A percentile compares a stretch with the other conserved stretches of the same genome.
Conservation (phyloP, 306 rosid species). For the Vigna mungo region DNA sequence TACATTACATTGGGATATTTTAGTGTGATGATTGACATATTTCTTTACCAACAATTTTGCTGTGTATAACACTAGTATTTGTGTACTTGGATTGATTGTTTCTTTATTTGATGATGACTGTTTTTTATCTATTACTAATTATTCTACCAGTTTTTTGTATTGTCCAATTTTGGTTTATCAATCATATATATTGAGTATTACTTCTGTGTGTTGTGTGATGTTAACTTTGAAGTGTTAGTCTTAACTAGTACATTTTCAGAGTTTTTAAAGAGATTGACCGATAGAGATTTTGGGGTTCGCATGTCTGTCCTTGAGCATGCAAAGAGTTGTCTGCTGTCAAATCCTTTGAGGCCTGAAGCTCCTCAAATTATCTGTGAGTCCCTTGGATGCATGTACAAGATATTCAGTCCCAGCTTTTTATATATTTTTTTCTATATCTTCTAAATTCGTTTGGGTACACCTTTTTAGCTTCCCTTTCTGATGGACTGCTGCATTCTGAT, state of each 20-base stretch:
- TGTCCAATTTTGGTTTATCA: constrained; percentile 32
- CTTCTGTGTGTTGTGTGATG: background rate
- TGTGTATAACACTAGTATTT: constrained; percentile 1
- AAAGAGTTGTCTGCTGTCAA: constrained; percentile 78
- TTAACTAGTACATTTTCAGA: constrained; percentile 60
- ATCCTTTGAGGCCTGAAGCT: constrained; percentile 78
- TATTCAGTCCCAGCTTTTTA: constrained; percentile 33
- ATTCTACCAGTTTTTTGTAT: constrained; percentile 24
- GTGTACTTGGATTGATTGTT: constrained; percentile 23
- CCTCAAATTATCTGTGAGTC: constrained; percentile 81
- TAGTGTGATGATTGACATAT: constrained; percentile 34
- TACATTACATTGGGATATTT: constrained; percentile 23
- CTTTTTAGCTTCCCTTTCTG: constrained; percentile 83
- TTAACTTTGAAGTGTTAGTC: constrained; percentile 5
- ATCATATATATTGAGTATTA: constrained; percentile 23
- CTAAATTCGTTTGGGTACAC: constrained; percentile 49
- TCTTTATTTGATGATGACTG: constrained; percentile 26
- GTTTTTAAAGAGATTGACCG: constrained; percentile 89
- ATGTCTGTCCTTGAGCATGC: constrained; percentile 79
- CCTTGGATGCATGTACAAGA: constrained; percentile 27
- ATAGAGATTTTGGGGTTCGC: constrained; percentile 74
- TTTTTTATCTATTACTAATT: constrained; percentile 18
- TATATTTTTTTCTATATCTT: constrained; percentile 3
- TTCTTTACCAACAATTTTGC: constrained; percentile 19
- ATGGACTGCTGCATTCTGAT: constrained; percentile 84